phyloP scores from a whole-genome alignment of 75 land plant genomes.

The Pinus taeda region DNA sequence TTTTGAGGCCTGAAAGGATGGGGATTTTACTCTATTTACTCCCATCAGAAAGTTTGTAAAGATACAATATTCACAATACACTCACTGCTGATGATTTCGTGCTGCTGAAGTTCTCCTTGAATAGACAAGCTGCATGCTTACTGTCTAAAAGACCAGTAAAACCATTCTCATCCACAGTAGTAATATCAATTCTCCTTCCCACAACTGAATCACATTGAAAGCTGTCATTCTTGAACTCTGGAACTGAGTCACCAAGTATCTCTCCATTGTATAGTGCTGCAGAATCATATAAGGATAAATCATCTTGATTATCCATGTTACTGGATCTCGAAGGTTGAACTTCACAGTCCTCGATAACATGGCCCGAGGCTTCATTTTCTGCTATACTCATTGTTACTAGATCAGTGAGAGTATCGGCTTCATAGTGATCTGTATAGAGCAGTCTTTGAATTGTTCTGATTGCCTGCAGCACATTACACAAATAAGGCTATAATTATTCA shows the following conservation, averaged over 20 bases:
- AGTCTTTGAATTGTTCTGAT: conserved; percentile 7
- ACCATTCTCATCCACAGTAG: conserved; percentile 2
- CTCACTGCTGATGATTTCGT: conserved; percentile 3
- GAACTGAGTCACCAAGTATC: conserved; percentile 9
- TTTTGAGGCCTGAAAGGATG: too few relatives aligned
- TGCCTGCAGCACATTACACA: not conserved
- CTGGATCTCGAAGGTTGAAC: conserved; percentile 2
- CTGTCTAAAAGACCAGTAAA: not conserved
- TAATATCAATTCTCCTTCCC: not conserved
- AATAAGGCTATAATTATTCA: not conserved
- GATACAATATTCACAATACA: not conserved
- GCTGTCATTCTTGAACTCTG: conserved; percentile 6
- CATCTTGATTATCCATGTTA: not conserved
- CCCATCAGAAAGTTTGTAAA: too few relatives aligned
- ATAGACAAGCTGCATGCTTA: not conserved
- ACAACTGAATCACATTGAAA: conserved; percentile 7
- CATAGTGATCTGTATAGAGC: not conserved
- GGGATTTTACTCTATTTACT: too few relatives aligned
- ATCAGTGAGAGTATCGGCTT: not conserved
- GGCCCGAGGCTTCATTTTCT: not conserved
- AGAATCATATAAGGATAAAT: conserved; percentile 9
- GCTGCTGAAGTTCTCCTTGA: conserved; percentile 1
- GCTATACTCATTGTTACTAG: not conserved
- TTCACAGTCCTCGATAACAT: not conserved
- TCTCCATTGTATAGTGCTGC: conserved; percentile 9